Conservation (phyloP, 768 basidiomycete genomes). For the Phylloporus sp. region DNA sequence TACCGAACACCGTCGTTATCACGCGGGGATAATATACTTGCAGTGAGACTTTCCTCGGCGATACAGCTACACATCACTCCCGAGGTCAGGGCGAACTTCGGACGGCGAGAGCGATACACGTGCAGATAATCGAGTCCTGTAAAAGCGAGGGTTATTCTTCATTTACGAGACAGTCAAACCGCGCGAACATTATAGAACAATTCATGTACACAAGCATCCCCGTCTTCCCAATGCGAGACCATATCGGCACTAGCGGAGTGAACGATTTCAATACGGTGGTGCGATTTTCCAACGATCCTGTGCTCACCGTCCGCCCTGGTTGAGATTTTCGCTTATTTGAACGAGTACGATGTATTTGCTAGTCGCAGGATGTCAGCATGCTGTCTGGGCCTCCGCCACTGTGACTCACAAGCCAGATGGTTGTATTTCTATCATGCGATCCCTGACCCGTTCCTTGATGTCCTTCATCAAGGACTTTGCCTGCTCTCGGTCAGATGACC, state of each 20-base stretch:
- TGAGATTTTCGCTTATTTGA: constrained; percentile 78
- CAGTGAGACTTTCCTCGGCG: constrained; percentile 14
- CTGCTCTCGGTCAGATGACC: constrained; percentile 67
- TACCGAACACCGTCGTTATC: constrained; percentile 17
- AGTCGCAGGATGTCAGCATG: constrained; percentile 16
- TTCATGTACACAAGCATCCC: constrained; percentile 72
- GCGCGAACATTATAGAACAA: constrained; percentile 69
- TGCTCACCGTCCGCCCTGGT: constrained; percentile 77
- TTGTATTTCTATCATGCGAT: constrained; percentile 80
- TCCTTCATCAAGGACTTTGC: constrained; percentile 77
- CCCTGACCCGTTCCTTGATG: constrained; percentile 78
- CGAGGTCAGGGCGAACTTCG: constrained; percentile 37
- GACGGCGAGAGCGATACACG: constrained; percentile 58
- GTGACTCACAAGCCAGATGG: constrained; percentile 72
- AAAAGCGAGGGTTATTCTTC: constrained; percentile 7
- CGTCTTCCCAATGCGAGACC: constrained; percentile 85
- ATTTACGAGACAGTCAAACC: constrained; percentile 6
- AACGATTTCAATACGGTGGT: constrained; percentile 5
- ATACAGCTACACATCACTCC: constrained; percentile 22
- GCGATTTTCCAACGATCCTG: background rate
- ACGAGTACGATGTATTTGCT: constrained; percentile 88
- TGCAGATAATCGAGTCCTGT: constrained; percentile 69
- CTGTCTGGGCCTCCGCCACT: background rate
- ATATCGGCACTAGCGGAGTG: constrained; percentile 59
- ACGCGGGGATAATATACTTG: constrained; percentile 19